phyloP scores from a whole-genome alignment of 78 protist genomes.

The Monosiga brevicollis region DNA sequence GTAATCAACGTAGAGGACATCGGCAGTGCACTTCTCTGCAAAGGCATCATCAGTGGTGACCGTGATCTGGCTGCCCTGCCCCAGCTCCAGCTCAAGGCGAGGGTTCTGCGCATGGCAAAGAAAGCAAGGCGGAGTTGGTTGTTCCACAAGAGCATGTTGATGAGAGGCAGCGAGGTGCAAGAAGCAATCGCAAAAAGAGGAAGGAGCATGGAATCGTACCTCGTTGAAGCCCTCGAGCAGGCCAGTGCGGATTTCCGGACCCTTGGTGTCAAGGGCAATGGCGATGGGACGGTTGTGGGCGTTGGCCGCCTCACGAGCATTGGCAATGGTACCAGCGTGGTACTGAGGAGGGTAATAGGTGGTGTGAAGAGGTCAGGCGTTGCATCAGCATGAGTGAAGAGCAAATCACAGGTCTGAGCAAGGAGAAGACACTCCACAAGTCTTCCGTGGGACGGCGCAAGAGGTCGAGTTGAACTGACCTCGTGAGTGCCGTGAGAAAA shows the following conservation, averaged over 20 bases:
- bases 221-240: background rate
- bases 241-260: constrained; percentile 65
- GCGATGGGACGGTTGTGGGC: constrained; percentile 13
- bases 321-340: constrained; percentile 17
- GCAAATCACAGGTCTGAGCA: too few species aligned
- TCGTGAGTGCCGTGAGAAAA: constrained; percentile 67
- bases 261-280: constrained; percentile 55
- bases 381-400: too few species aligned
- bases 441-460: too few species aligned
- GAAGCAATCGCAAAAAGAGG: too few species aligned
- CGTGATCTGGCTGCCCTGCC: background rate
- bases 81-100: background rate
- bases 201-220: background rate
- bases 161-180: too few species aligned
- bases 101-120: background rate
- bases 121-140: background rate
- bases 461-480: too few species aligned
- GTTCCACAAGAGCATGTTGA: too few species aligned
- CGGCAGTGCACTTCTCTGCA: background rate
- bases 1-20: constrained; percentile 18
- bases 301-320: constrained; percentile 10
- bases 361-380: background rate
- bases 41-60: constrained; percentile 13
- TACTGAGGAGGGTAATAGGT: background rate
- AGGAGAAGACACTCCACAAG: too few species aligned